A percentile compares a stretch with the other conserved stretches of the same genome.
Evolutionary conservation across 305 asterid species (phyloP).

Genomic region (Fraxinus floribunda): DNA sequence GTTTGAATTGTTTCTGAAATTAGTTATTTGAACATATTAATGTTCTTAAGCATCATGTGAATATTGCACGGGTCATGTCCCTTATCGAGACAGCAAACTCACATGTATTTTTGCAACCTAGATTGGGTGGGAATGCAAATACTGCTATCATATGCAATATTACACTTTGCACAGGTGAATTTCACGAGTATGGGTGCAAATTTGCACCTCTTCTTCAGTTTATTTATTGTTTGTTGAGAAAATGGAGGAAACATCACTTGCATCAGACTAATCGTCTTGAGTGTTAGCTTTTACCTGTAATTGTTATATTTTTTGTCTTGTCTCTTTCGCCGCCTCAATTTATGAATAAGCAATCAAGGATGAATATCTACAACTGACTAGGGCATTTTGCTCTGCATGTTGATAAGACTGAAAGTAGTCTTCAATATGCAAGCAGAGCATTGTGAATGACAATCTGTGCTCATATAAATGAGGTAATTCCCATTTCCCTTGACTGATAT

Average conservation of each 20-base stretch:
- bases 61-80: slow-evolving; percentile 90
- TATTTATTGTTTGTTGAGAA: neutral
- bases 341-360: neutral
- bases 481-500: slow-evolving; percentile 21
- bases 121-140: slow-evolving; percentile 96
- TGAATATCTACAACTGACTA: neutral
- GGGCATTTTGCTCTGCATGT: slow-evolving; percentile 47
- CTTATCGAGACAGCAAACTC: slow-evolving; percentile 96
- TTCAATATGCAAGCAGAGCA: slow-evolving; percentile 98
- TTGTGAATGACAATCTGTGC: slow-evolving; percentile 88
- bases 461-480: slow-evolving; percentile 89
- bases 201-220: neutral
- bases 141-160: slow-evolving; percentile 97
- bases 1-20: slow-evolving; percentile 27
- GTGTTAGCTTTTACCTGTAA: neutral
- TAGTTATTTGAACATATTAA: neutral
- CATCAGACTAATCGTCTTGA: neutral
- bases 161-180: slow-evolving; percentile 93
- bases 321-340: neutral
- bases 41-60: slow-evolving; percentile 22
- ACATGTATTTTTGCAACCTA: slow-evolving; percentile 97
- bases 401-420: slow-evolving; percentile 97
- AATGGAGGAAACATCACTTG: neutral
- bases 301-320: neutral
- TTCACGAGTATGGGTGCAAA: slow-evolving; percentile 3